These are phyloP conservation scores for Perkinsela sp. DNA, from an alignment of 208 protist genomes.

Conservation along the genomic window DNA sequence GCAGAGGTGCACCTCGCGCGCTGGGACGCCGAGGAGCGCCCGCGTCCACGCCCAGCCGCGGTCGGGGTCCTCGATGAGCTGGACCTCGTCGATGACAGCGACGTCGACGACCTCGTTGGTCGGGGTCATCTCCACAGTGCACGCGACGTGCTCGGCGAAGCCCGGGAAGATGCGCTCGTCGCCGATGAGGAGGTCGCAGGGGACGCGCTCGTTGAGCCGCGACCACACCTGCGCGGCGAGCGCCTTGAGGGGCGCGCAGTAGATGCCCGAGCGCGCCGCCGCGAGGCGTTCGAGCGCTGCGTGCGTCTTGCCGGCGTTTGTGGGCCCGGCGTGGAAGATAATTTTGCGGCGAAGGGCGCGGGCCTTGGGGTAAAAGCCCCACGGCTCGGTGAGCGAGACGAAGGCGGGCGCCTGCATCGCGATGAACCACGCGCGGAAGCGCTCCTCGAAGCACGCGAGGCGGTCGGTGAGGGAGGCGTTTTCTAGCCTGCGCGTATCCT, in stretches of 20 bases:
- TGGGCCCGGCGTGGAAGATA: conserved; percentile 66
- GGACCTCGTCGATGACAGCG: conserved; percentile 72
- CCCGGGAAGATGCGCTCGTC: conserved; percentile 43
- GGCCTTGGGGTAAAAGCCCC: conserved; percentile 48
- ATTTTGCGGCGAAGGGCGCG: conserved; percentile 30
- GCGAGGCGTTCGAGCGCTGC: conserved; percentile 25
- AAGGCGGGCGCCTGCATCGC: conserved; percentile 15
- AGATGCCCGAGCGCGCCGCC: conserved; percentile 36
- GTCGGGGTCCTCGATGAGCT: conserved; percentile 63
- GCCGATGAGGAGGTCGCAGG: conserved; percentile 71
- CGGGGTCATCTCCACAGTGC: conserved; percentile 64
- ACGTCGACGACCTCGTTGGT: conserved; percentile 40
- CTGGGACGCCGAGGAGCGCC: conserved; percentile 58
- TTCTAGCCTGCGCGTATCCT: neutral
- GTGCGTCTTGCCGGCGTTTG: conserved; percentile 80
- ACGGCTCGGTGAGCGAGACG: conserved; percentile 27
- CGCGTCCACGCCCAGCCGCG: conserved; percentile 79
- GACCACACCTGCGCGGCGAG: conserved; percentile 69
- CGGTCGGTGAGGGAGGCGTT: conserved; percentile 2
- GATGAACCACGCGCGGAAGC: conserved; percentile 19
- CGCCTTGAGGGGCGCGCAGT: conserved; percentile 71
- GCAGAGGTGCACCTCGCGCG: conserved; percentile 63
- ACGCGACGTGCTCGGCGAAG: conserved; percentile 40
- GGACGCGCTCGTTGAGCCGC: conserved; percentile 24
- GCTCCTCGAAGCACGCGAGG: conserved; percentile 1